A percentile compares a stretch with the other conserved stretches of the same genome.
phyloP scores from a whole-genome alignment of 2,329 filamentous ascomycete species.

The Fusarium illudens region DNA sequence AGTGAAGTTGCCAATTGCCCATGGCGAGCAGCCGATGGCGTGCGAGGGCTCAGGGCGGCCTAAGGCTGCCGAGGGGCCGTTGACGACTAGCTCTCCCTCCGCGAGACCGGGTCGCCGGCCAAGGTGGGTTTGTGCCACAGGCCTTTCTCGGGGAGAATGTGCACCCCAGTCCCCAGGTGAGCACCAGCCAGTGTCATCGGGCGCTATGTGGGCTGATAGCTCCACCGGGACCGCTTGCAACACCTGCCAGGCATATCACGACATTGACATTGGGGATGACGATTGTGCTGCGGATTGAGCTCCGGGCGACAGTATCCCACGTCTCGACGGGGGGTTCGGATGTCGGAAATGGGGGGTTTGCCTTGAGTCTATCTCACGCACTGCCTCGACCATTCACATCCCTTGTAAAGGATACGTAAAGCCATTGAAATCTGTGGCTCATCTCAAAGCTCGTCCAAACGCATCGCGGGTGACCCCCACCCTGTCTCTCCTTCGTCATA shows the following conservation, averaged over 20 bases:
- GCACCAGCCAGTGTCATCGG: conserved; percentile 20
- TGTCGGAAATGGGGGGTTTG: conserved; percentile 16
- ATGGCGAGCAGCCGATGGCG: conserved; percentile 44
- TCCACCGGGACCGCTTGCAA: conserved; percentile 29
- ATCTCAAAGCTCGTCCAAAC: not conserved
- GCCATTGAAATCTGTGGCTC: conserved; percentile 1
- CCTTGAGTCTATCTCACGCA: not conserved
- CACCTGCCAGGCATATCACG: conserved; percentile 37
- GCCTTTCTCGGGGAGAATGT: conserved; percentile 23
- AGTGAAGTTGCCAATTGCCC: conserved; percentile 34
- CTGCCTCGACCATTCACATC: conserved; percentile 2
- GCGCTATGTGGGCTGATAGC: conserved; percentile 36
- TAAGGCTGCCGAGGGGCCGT: conserved; percentile 38
- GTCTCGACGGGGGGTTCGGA: conserved; percentile 27
- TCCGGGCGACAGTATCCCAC: conserved; percentile 16
- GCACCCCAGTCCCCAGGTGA: not conserved
- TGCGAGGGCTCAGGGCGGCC: conserved; percentile 38
- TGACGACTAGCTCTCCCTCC: conserved; percentile 15
- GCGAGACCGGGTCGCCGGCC: conserved; percentile 27
- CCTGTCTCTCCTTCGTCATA: conserved; percentile 8
- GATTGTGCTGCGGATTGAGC: conserved; percentile 15
- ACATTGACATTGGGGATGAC: conserved; percentile 37
- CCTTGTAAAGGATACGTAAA: conserved; percentile 20
- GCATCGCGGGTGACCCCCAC: conserved; percentile 22
- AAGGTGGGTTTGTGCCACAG: conserved; percentile 28